Percentiles rank a stretch among this genome's conserved stretches.
Evolutionary conservation across 371 early-diverging fungal genomes (phyloP).

Genomic region (Mucor saturninus): DNA sequence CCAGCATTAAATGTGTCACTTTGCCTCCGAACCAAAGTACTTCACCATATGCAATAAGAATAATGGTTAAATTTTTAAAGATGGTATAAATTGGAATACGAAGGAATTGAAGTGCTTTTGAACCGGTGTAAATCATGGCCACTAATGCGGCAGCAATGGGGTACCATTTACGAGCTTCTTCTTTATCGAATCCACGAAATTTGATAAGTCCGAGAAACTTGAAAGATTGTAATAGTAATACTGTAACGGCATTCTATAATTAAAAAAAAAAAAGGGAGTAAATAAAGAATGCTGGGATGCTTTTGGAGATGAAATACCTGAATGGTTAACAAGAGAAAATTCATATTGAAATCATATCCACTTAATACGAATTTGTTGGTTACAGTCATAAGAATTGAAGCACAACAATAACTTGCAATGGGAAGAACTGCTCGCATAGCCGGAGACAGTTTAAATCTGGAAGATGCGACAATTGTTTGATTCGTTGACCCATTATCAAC

Average conservation of each 20-base stretch:
- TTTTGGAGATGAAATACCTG: conserved; percentile 62
- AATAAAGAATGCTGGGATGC: background rate
- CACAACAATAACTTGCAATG: conserved; percentile 85
- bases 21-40: conserved; percentile 79
- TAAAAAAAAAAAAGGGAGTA: background rate
- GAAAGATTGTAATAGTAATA: conserved; percentile 47
- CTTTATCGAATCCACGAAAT: conserved; percentile 68
- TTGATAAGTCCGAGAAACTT: conserved; percentile 71
- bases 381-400: conserved; percentile 93
- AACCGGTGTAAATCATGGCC: conserved; percentile 98
- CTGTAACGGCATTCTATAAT: conserved; percentile 49
- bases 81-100: conserved; percentile 96
- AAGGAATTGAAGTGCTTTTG: conserved; percentile 90
- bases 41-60: conserved; percentile 96
- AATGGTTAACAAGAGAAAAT: conserved; percentile 87
- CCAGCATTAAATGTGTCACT: conserved; percentile 79
- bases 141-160: conserved; percentile 86
- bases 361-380: conserved; percentile 93
- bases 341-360: conserved; percentile 83
- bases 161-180: conserved; percentile 85
- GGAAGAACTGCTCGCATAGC: conserved; percentile 59
- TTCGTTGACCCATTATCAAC: conserved; percentile 9
- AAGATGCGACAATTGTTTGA: conserved; percentile 40
- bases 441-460: conserved; percentile 46
- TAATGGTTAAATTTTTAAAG: conserved; percentile 99